Base-by-base conservation (phyloP, 176 grass and related monocot species). In the Pontederia paniculata region DNA sequence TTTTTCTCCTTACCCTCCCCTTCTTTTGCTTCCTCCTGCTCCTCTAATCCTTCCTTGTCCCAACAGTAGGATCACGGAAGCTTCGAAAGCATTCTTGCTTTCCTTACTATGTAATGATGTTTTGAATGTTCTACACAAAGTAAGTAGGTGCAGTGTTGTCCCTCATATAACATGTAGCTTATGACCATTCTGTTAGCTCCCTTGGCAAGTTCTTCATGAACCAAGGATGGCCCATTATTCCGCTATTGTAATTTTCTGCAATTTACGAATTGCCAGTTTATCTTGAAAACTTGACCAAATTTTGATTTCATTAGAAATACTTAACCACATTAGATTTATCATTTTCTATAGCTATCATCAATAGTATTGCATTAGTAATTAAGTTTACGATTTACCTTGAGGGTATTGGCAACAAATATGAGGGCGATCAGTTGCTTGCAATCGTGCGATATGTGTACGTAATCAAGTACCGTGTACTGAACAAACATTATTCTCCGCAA, bases 161-260 rank as follows among this genome's bases (percentile, higher is more conserved):
- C 68, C 77, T 82, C 76, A 60, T 96, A 64, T 81, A 96, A 55
- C 89, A 96, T 44, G 73, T 67, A 19, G 74, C 74, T 52, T 96
- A 82, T 10, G 79, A 85, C 0, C 77, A 31, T 52, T 89, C 86
- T 0, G 82, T 89, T 15, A 96, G 82, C 71, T 90, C 91, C 70
- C 91, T 86, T 4, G 91, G 91, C 42, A 96, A 70, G 76, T 96
- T 96, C 77, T 87, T 96, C 74, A 89, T 28, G 80, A 96, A 89
- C 91, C 91, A 96, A 50, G 86, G 86, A 52, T 96, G 91, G 50
- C 37, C 89, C 77, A 86, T 96, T 70, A 96, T 96, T 96, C 91
- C 64, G 46, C 87, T 79, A 96, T 83, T 22, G 91, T 96, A 63
- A 87, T 87, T 70, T 85, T 96, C 91, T 96, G 76, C 60, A 63